Percentiles rank a stretch among this genome's conserved stretches.
phyloP scores from a whole-genome alignment of 805 yeast genomes.

The Saccharomyces mikatae region DNA sequence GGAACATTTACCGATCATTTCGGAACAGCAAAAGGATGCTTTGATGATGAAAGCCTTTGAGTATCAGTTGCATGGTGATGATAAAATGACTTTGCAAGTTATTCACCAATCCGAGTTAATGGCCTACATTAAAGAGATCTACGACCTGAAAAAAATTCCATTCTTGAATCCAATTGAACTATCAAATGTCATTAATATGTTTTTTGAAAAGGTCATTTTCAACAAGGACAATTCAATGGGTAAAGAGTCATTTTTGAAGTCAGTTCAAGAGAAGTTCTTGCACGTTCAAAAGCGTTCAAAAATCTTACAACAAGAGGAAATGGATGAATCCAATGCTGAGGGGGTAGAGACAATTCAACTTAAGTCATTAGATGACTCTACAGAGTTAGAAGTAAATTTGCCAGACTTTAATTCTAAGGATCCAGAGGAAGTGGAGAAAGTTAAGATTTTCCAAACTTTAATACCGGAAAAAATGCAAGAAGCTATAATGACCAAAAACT shows the following conservation, averaged over 20 bases:
- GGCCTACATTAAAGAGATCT: constrained; percentile 52
- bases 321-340: constrained; percentile 31
- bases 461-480: constrained; percentile 51
- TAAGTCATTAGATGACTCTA: constrained; percentile 77
- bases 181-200: constrained; percentile 47
- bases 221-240: constrained; percentile 46
- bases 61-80: constrained; percentile 56
- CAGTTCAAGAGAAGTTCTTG: constrained; percentile 60
- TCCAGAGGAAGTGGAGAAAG: constrained; percentile 35
- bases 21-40: constrained; percentile 83
- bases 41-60: constrained; percentile 90
- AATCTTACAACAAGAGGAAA: constrained; percentile 48
- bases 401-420: constrained; percentile 53
- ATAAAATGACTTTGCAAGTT: constrained; percentile 48
- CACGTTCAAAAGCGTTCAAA: constrained; percentile 76
- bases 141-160: constrained; percentile 31
- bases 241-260: constrained; percentile 57
- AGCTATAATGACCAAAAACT: constrained; percentile 63
- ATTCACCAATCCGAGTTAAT: constrained; percentile 73
- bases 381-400: constrained; percentile 60
- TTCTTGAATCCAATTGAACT: constrained; percentile 29
- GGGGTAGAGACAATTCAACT: constrained; percentile 81
- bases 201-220: constrained; percentile 52
- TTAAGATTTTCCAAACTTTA: constrained; percentile 49
- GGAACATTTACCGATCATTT: constrained; percentile 59